Conservation (phyloP, 2,329 filamentous ascomycete genomes). For the Chrysosporium queenslandicum region DNA sequence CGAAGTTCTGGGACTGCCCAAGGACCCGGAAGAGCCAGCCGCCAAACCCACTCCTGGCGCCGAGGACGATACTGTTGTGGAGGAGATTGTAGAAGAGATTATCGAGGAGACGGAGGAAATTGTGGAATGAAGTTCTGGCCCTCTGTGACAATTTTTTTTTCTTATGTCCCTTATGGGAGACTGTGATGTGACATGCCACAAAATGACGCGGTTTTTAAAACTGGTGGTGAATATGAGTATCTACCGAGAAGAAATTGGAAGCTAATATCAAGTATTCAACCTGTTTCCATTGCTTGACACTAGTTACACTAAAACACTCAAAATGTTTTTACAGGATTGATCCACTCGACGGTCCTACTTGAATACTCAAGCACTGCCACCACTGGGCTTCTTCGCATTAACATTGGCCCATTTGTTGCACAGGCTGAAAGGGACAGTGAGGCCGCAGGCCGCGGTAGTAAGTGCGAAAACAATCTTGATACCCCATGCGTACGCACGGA, state of each 20-base stretch:
- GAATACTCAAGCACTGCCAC: no score
- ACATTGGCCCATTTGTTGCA: neutral
- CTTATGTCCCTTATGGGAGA: neutral
- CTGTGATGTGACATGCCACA: neutral
- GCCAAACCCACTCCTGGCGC: conserved; percentile 45
- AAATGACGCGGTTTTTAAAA: neutral
- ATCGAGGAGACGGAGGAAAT: conserved; percentile 75
- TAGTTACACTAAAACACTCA: no score
- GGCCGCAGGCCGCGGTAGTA: conserved; percentile 26
- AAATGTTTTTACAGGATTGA: no score
- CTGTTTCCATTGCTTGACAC: neutral
- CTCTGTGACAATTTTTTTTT: neutral
- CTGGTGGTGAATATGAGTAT: neutral
- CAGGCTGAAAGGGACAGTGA: neutral
- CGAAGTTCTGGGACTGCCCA: conserved; percentile 54
- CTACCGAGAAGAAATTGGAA: conserved; percentile 4
- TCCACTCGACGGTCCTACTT: no score
- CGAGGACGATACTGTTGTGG: conserved; percentile 67
- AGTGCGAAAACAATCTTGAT: conserved; percentile 2
- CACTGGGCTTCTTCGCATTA: no score
- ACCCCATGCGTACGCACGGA: conserved; percentile 24
- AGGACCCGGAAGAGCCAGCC: conserved; percentile 53
- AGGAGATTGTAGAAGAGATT: conserved; percentile 81
- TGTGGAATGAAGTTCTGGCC: conserved; percentile 29
- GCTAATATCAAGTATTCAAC: neutral